Evolutionary conservation across 495 filamentous ascomycete species (phyloP).

Genomic region (Xylaria telfairii): DNA sequence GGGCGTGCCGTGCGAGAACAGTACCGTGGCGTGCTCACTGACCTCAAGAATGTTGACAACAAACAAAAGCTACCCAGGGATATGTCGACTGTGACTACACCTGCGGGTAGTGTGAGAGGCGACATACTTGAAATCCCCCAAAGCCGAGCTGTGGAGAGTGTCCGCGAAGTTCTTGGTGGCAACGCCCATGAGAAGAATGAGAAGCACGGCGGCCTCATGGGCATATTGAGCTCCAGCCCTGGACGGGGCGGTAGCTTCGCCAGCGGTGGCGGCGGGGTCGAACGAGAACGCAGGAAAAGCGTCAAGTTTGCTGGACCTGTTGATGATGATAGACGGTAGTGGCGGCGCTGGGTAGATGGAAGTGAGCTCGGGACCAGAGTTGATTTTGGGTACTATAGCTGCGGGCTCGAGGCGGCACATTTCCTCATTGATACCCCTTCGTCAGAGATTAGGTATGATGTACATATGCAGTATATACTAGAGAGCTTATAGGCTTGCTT

Average conservation of each 20-base stretch:
- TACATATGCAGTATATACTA: neutral
- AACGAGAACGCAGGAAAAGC: slow-evolving; percentile 60
- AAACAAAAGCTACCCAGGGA: slow-evolving; percentile 15
- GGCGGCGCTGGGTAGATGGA: neutral
- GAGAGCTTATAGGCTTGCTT: neutral
- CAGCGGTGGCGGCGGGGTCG: slow-evolving; percentile 25
- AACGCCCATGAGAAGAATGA: slow-evolving; percentile 23
- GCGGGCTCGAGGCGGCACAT: neutral
- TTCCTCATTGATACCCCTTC: neutral
- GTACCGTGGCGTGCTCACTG: slow-evolving; percentile 38
- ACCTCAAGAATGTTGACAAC: slow-evolving; percentile 31
- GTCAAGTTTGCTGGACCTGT: slow-evolving; percentile 56
- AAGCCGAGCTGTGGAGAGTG: slow-evolving; percentile 61
- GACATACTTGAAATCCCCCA: slow-evolving; percentile 54
- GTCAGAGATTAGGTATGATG: neutral
- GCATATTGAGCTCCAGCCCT: slow-evolving; percentile 54
- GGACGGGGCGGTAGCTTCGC: slow-evolving; percentile 32
- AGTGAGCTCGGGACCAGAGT: neutral
- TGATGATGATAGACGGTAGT: slow-evolving; percentile 33
- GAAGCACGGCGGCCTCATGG: slow-evolving; percentile 30
- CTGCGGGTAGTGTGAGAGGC: slow-evolving; percentile 29
- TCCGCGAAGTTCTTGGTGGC: slow-evolving; percentile 47
- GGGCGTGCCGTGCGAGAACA: slow-evolving; percentile 50
- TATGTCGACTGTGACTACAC: slow-evolving; percentile 21
- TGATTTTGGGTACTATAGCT: neutral